Percentiles rank a stretch among this genome's conserved stretches.
phyloP scores from a whole-genome alignment of 169 alveolate genomes.

The Plasmodium fragile region DNA sequence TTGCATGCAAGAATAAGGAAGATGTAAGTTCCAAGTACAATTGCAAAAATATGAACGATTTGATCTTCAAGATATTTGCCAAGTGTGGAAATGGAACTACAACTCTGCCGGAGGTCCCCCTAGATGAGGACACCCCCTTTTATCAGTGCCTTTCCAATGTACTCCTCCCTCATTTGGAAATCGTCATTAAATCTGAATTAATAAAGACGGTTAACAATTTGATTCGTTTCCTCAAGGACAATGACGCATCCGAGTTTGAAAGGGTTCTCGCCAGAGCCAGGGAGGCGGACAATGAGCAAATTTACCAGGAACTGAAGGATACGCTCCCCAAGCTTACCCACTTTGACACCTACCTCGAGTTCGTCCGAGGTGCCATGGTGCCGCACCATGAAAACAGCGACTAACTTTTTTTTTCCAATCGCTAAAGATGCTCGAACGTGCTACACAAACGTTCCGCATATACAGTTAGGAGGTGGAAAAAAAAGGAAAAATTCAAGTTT shows the following conservation, averaged over 20 bases:
- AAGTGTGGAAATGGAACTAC: neutral
- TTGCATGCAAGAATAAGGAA: slow-evolving; percentile 2
- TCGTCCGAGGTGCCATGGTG: neutral
- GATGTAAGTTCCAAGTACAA: neutral
- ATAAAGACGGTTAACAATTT: slow-evolving; percentile 28
- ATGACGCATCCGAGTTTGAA: slow-evolving; percentile 12
- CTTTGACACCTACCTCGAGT: slow-evolving; percentile 50
- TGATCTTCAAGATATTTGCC: slow-evolving; percentile 2
- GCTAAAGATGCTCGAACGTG: neutral
- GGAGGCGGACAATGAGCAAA: slow-evolving; percentile 13
- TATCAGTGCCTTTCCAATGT: slow-evolving; percentile 7
- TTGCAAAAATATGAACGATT: slow-evolving; percentile 28
- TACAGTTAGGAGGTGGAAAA: neutral
- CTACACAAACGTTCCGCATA: neutral
- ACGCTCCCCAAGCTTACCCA: slow-evolving; percentile 26
- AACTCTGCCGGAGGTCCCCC: neutral
- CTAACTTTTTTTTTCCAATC: neutral
- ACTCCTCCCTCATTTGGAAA: slow-evolving; percentile 28
- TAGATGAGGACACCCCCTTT: slow-evolving; percentile 16
- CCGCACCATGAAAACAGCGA: neutral
- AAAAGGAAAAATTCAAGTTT: neutral
- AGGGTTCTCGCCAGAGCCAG: slow-evolving; percentile 7
- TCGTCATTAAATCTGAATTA: slow-evolving; percentile 31
- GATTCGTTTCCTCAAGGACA: slow-evolving; percentile 19
- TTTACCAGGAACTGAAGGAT: slow-evolving; percentile 15